phyloP scores from a whole-genome alignment of 2,329 filamentous ascomycete genomes.

The Botryotinia narcissicola region DNA sequence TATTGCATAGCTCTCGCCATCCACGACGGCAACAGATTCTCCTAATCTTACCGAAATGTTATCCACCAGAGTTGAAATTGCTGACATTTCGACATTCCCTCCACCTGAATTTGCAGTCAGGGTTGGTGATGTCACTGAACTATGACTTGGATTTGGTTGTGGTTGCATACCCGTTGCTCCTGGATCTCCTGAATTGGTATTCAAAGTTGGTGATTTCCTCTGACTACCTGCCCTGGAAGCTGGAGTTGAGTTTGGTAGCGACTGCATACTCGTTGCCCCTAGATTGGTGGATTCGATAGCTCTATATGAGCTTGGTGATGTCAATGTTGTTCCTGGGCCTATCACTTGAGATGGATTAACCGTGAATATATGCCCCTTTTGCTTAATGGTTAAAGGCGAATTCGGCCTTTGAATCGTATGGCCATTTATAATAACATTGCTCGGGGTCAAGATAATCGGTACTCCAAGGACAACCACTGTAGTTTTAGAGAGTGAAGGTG shows the following conservation, averaged over 20 bases:
- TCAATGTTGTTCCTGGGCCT: conserved; percentile 27
- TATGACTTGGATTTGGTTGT: neutral
- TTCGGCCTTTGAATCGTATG: conserved; percentile 25
- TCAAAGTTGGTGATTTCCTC: neutral
- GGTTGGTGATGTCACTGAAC: neutral
- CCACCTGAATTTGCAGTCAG: too few species aligned
- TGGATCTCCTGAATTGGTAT: neutral
- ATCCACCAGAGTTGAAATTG: conserved; percentile 26
- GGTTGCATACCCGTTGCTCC: too few species aligned
- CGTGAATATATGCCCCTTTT: conserved; percentile 32
- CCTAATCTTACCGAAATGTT: conserved; percentile 30
- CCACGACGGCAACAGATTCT: conserved; percentile 25
- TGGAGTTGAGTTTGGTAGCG: neutral
- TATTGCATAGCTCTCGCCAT: conserved; percentile 28
- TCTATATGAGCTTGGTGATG: conserved; percentile 25
- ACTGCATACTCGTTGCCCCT: neutral
- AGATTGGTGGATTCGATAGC: neutral
- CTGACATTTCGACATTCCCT: neutral
- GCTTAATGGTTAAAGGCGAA: conserved; percentile 26
- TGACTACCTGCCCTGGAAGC: neutral
- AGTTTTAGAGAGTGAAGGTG: neutral
- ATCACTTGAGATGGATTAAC: conserved; percentile 33
- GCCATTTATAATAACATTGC: conserved; percentile 29
- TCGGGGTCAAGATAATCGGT: conserved; percentile 27
- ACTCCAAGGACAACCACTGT: conserved; percentile 27